These are phyloP conservation scores for Entrophospora sp. DNA, from an alignment of 192 early-diverging fungal species.

Conservation along the genomic window DNA sequence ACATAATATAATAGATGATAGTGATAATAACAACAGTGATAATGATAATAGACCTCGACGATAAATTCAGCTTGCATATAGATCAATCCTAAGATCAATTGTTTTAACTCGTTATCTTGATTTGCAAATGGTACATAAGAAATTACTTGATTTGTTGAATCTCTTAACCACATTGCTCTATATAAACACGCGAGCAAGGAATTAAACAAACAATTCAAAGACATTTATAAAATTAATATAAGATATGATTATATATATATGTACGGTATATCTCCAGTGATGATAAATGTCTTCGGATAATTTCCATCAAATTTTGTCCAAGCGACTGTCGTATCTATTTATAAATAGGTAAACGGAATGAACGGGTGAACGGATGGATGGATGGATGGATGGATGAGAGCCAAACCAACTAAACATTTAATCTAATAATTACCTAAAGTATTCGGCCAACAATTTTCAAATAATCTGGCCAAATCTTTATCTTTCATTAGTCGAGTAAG, in stretches of 20 bases:
- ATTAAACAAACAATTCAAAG: neutral
- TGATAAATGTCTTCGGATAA: constrained; percentile 50
- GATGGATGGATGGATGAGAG: too few species aligned
- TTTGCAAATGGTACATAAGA: neutral
- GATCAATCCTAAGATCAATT: neutral
- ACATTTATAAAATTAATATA: neutral
- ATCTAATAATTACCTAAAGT: constrained; percentile 29
- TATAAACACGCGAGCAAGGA: neutral
- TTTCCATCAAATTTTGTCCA: constrained; percentile 33
- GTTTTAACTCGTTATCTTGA: neutral
- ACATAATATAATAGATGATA: too few species aligned
- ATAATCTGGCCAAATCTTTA: constrained; percentile 43
- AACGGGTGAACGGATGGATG: too few species aligned
- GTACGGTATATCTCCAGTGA: constrained; percentile 61
- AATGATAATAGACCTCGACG: neutral
- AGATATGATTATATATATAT: neutral
- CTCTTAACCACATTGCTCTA: constrained; percentile 64
- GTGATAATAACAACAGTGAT: neutral
- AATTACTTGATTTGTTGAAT: constrained; percentile 36
- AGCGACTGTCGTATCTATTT: constrained; percentile 55
- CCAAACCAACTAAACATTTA: neutral
- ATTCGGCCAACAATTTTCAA: constrained; percentile 58
- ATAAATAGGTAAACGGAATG: too few species aligned
- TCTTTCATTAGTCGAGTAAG: constrained; percentile 33
- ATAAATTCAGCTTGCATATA: constrained; percentile 1